Evolutionary conservation across 495 filamentous ascomycete species (phyloP).

Genomic region (Penicillium ochrochloron): DNA sequence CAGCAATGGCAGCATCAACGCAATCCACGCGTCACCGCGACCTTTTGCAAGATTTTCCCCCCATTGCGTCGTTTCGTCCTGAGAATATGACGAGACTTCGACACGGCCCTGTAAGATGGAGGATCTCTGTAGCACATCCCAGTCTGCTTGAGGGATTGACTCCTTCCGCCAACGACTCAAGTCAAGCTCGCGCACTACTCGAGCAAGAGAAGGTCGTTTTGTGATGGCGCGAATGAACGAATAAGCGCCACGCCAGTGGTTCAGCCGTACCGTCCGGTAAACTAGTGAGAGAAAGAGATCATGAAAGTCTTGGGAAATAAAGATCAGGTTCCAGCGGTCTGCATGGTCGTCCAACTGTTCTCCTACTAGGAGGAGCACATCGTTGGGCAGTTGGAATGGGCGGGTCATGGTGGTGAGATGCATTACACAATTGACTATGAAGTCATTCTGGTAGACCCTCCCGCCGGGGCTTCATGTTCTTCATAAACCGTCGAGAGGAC

Average conservation of each 20-base stretch:
- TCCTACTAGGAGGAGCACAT: constrained; percentile 39
- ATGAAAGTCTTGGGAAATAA: constrained; percentile 38
- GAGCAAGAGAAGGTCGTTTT: constrained; percentile 30
- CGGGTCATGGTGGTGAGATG: not conserved
- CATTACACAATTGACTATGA: not conserved
- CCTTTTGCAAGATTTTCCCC: constrained; percentile 28
- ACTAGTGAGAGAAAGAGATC: constrained; percentile 36
- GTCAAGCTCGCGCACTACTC: constrained; percentile 33
- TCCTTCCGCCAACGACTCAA: constrained; percentile 29
- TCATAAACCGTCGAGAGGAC: not conserved
- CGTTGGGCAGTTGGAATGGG: constrained; percentile 29
- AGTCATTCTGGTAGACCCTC: not conserved
- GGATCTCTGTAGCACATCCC: not conserved
- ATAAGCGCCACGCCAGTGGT: constrained; percentile 23
- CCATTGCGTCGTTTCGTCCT: constrained; percentile 34
- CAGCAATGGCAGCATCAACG: constrained; percentile 33
- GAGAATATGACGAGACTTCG: constrained; percentile 21
- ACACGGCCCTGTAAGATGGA: constrained; percentile 20
- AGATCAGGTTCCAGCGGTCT: constrained; percentile 40
- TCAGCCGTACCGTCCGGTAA: constrained; percentile 29
- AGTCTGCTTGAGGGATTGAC: constrained; percentile 12
- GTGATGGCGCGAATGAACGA: constrained; percentile 34
- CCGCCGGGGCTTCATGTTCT: not conserved
- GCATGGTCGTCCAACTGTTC: constrained; percentile 33
- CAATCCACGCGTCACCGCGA: constrained; percentile 38